Percentiles rank a stretch among this genome's conserved stretches.
Conservation (phyloP, 2,329 filamentous ascomycete species). For the Pyrenochaeta sp. region DNA sequence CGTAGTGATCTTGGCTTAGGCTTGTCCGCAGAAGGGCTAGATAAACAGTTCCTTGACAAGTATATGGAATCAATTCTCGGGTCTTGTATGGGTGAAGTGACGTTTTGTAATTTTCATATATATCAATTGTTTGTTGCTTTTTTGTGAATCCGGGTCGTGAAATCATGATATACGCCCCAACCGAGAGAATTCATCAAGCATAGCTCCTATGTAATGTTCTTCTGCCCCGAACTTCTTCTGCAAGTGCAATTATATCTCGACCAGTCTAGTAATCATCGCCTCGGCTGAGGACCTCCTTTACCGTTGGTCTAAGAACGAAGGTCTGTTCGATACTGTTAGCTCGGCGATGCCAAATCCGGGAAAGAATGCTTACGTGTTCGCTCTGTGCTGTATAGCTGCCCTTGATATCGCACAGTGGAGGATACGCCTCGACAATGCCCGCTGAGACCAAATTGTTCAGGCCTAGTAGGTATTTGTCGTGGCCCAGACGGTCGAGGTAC, state of each 20-base stretch:
- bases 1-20: too few relatives aligned
- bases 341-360: background rate
- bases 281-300: slow-evolving; percentile 87
- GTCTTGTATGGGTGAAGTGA: too few relatives aligned
- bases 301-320: slow-evolving; percentile 53
- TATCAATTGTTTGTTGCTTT: too few relatives aligned
- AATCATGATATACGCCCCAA: too few relatives aligned
- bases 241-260: too few relatives aligned
- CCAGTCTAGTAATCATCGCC: slow-evolving; percentile 81
- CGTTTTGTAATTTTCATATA: too few relatives aligned
- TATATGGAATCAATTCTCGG: too few relatives aligned
- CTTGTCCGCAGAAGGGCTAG: too few relatives aligned
- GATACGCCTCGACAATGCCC: slow-evolving; percentile 90
- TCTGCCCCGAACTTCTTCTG: background rate
- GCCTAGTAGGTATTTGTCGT: slow-evolving; percentile 92
- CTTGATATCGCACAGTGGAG: slow-evolving; percentile 88
- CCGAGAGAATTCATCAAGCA: too few relatives aligned
- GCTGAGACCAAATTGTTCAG: slow-evolving; percentile 84
- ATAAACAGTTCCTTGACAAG: too few relatives aligned
- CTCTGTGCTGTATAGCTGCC: slow-evolving; percentile 94
- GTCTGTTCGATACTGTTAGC: slow-evolving; percentile 35
- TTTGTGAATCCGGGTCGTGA: too few relatives aligned
- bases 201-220: background rate
- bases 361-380: slow-evolving; percentile 77
- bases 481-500: slow-evolving; percentile 90